Conservation (phyloP, 306 rosid genomes). For the Cicer bijugum region DNA sequence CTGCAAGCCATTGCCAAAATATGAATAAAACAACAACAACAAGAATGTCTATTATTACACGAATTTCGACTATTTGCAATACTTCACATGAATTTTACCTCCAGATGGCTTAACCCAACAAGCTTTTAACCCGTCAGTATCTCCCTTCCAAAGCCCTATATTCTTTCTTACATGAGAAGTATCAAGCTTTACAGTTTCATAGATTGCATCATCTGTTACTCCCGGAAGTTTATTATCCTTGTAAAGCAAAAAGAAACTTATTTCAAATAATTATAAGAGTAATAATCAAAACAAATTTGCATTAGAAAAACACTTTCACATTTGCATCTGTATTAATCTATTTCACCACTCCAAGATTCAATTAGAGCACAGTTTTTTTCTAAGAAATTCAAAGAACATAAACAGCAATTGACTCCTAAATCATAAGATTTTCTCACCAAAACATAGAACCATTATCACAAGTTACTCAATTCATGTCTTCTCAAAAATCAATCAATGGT, state of each 20-base stretch:
- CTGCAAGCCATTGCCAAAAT: slow-evolving; percentile 54
- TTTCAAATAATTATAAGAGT: slow-evolving; percentile 7
- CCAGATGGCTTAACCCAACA: slow-evolving; percentile 79
- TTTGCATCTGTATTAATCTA: neutral
- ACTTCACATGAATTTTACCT: slow-evolving; percentile 54
- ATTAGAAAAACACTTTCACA: slow-evolving; percentile 24
- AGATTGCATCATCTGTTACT: slow-evolving; percentile 53
- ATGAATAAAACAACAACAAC: slow-evolving; percentile 20
- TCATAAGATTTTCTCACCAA: slow-evolving; percentile 12
- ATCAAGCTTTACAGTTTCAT: slow-evolving; percentile 56
- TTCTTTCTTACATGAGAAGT: slow-evolving; percentile 55
- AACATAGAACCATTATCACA: slow-evolving; percentile 27
- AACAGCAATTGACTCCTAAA: neutral
- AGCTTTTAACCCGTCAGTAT: slow-evolving; percentile 66
- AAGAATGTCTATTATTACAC: slow-evolving; percentile 4
- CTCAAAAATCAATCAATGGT: slow-evolving; percentile 32
- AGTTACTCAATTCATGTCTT: neutral
- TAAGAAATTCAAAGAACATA: neutral
- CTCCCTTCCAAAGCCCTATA: slow-evolving; percentile 69
- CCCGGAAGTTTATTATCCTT: slow-evolving; percentile 84
- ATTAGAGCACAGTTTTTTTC: no score
- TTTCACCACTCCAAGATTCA: no score
- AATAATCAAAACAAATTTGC: slow-evolving; percentile 28
- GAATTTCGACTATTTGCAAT: slow-evolving; percentile 12
- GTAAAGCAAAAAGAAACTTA: slow-evolving; percentile 27